Conservation (phyloP, 2,329 filamentous ascomycete species). For the Domatiomyces catenatus region DNA sequence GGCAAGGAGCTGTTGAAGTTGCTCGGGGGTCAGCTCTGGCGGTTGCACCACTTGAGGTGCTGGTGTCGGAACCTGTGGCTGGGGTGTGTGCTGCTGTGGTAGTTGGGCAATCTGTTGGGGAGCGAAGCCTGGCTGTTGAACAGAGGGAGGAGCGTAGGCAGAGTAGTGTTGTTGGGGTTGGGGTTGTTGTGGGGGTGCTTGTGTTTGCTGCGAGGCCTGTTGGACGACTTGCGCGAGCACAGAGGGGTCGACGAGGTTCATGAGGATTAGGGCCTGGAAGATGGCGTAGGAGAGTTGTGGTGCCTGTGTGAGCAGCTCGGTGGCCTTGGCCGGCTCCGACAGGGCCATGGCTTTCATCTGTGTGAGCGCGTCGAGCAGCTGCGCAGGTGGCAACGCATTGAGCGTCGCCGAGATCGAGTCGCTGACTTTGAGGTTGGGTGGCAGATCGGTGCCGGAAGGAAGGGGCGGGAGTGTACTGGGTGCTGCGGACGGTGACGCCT, state of each 20-base stretch:
- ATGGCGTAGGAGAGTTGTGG: slow-evolving; percentile 90
- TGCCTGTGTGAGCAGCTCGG: slow-evolving; percentile 70
- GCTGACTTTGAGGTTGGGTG: slow-evolving; percentile 64
- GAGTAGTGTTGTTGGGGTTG: slow-evolving; percentile 21
- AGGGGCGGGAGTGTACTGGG: slow-evolving; percentile 50
- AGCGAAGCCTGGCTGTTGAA: slow-evolving; percentile 15
- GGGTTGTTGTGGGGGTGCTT: slow-evolving; percentile 19
- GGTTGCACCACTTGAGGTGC: slow-evolving; percentile 26
- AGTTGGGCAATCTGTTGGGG: slow-evolving; percentile 7
- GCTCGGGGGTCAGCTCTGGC: slow-evolving; percentile 41
- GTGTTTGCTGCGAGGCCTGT: slow-evolving; percentile 24
- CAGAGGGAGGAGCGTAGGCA: slow-evolving; percentile 10
- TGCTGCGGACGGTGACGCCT: slow-evolving; percentile 22
- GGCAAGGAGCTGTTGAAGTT: slow-evolving; percentile 64
- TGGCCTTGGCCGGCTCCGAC: slow-evolving; percentile 66
- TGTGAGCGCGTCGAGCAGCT: slow-evolving; percentile 80
- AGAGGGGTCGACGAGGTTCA: slow-evolving; percentile 78
- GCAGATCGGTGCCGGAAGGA: slow-evolving; percentile 69
- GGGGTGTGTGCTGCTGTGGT: slow-evolving; percentile 19
- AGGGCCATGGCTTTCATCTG: slow-evolving; percentile 89
- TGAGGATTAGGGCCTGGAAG: slow-evolving; percentile 82
- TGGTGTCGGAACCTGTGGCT: slow-evolving; percentile 22
- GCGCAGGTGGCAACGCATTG: slow-evolving; percentile 66
- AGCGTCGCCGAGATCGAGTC: slow-evolving; percentile 89
- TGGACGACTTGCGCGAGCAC: slow-evolving; percentile 72